Evolutionary conservation across 768 basidiomycete species (phyloP).

Genomic region (Porphyrellus cyaneotinctus): DNA sequence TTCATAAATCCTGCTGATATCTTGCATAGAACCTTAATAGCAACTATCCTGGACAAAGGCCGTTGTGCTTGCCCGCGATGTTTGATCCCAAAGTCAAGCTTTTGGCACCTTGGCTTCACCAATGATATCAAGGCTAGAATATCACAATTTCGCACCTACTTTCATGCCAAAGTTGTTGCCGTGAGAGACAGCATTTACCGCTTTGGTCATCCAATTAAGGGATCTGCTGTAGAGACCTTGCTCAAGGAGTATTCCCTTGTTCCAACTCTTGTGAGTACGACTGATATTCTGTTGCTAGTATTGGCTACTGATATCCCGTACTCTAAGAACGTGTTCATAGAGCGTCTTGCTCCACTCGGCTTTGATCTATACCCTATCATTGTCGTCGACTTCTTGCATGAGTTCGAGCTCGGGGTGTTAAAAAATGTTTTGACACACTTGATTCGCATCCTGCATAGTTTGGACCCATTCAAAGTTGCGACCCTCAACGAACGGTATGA

Average conservation of each 20-base stretch:
- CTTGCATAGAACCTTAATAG: background rate
- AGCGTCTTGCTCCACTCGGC: background rate
- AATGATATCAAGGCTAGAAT: background rate
- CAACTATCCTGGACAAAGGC: background rate
- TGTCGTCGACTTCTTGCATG: background rate
- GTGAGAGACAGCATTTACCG: background rate
- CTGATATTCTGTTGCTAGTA: too few species aligned
- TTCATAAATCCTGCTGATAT: too few species aligned
- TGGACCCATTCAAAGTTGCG: background rate
- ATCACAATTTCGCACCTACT: background rate
- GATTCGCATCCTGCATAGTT: background rate
- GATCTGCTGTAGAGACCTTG: background rate
- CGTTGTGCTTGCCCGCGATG: background rate
- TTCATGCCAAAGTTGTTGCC: background rate
- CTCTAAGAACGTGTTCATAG: background rate
- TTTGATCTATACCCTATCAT: background rate
- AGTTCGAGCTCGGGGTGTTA: background rate
- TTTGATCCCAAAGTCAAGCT: background rate
- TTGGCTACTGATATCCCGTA: too few species aligned
- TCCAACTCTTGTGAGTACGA: background rate
- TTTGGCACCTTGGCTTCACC: background rate
- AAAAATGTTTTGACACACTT: background rate
- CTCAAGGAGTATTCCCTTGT: background rate
- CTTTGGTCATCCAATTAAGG: background rate
- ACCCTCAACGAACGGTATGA: background rate